These are phyloP conservation scores for Pichia cabralensis DNA, from an alignment of 805 yeast genomes.

Conservation along the genomic window DNA sequence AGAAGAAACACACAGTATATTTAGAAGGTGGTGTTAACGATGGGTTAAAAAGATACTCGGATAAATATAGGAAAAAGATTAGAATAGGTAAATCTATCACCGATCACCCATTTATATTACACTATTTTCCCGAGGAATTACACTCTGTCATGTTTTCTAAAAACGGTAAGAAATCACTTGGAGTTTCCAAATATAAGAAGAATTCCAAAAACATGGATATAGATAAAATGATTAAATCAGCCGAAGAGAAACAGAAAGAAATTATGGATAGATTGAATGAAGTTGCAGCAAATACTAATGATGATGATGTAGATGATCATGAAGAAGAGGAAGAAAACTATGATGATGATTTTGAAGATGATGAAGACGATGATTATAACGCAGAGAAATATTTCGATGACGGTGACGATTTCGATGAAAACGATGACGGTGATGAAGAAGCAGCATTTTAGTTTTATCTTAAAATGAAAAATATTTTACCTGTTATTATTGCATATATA, in stretches of 20 bases:
- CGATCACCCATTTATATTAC: slow-evolving; percentile 65
- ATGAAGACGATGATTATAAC: slow-evolving; percentile 70
- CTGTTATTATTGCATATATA: no score
- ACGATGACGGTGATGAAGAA: slow-evolving; percentile 54
- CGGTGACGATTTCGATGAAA: slow-evolving; percentile 49
- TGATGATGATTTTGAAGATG: slow-evolving; percentile 64
- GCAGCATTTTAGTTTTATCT: slow-evolving; percentile 46
- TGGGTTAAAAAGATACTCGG: slow-evolving; percentile 76
- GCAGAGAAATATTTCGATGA: slow-evolving; percentile 74
- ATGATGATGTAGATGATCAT: slow-evolving; percentile 36
- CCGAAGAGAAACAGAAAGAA: slow-evolving; percentile 22
- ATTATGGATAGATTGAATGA: slow-evolving; percentile 26
- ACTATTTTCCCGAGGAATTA: slow-evolving; percentile 71
- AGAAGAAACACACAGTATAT: slow-evolving; percentile 8
- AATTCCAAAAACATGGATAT: slow-evolving; percentile 29
- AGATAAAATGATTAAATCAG: slow-evolving; percentile 18
- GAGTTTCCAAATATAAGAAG: slow-evolving; percentile 30
- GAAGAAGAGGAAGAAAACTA: slow-evolving; percentile 44
- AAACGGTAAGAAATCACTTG: slow-evolving; percentile 35
- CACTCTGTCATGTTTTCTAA: slow-evolving; percentile 50
- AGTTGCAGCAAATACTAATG: slow-evolving; percentile 29
- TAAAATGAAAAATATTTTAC: no score
- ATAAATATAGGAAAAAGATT: slow-evolving; percentile 61
- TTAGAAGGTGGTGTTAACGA: slow-evolving; percentile 42
- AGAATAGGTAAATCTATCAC: slow-evolving; percentile 62